Base-by-base conservation (phyloP, 176 grass and related monocot genomes). In the Musa acuminata region DNA sequence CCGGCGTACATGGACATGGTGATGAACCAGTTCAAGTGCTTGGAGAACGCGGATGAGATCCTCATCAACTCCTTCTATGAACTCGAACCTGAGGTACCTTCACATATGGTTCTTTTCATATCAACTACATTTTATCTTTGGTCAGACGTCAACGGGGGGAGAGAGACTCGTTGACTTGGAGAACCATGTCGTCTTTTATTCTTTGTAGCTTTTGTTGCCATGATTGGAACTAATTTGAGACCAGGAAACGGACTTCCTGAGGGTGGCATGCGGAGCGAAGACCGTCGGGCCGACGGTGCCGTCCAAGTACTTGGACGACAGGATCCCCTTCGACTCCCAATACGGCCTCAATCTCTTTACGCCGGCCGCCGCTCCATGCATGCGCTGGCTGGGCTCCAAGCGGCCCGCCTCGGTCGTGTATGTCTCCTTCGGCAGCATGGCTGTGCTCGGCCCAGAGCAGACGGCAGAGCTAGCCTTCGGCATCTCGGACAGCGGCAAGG, bases 271-370 rank as follows among this genome's bases (percentile, higher is more conserved):
- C 84, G 72, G 76, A 5, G 89, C 76, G 51, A 96, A 85, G 89
- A 90, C 93, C 69, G 74, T 96, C 59, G 93, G 93, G 0, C 93
- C 93, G 3, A 96, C 89, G 0, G 64, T 96, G 48, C 93, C 93
- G 2, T 86, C 93, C 1, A 69, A 75, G 11, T 89, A 88, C 80
- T 59, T 88, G 21, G 57, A 55, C 74, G 80, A 85, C 71, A 78
- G 71, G 7, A 51, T 87, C 1, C 67, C 84, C 3, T 60, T 53
- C 0, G 92, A 91, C 77, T 80, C 83, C 78, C 80, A 72, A 50
- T 96, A 91, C 72, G 86, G 88, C 23, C 77, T 96, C 66, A 81
- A 91, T 79, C 77, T 96, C n/a, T 91, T 77, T 79, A 74, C 83
- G 29, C 92, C 81, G 51, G 83, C 82, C 9, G 8, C 53, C n/a